Evolutionary conservation across 495 filamentous ascomycete genomes (phyloP).

Genomic region (Xylaria curta): DNA sequence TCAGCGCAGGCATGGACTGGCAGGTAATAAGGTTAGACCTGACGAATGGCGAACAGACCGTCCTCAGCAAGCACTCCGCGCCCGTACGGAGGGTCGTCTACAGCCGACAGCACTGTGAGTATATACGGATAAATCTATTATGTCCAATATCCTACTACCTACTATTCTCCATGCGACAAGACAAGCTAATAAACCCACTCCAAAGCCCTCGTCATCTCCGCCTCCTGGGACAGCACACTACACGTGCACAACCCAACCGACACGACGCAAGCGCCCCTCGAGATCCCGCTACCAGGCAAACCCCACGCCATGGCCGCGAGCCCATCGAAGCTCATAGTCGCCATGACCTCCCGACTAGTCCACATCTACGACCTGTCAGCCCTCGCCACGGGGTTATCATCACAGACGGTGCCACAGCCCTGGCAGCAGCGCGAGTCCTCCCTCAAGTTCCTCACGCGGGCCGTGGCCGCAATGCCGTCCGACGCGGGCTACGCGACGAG

Average conservation of each 20-base stretch:
- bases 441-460: conserved; percentile 93
- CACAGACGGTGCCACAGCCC: conserved; percentile 62
- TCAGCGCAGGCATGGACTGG: conserved; percentile 83
- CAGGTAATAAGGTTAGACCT: conserved; percentile 83
- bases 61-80: conserved; percentile 77
- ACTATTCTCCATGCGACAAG: neutral
- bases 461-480: conserved; percentile 95
- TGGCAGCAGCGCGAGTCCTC: conserved; percentile 91
- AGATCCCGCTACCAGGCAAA: conserved; percentile 76
- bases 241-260: conserved; percentile 73
- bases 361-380: conserved; percentile 90
- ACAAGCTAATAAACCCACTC: conserved; percentile 24
- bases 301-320: conserved; percentile 85
- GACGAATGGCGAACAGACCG: conserved; percentile 69
- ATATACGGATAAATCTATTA: neutral
- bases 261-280: conserved; percentile 54
- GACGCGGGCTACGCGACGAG: conserved; percentile 88
- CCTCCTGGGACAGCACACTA: conserved; percentile 90
- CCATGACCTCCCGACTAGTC: conserved; percentile 89
- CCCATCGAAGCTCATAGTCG: conserved; percentile 85
- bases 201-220: conserved; percentile 74
- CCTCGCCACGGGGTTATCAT: conserved; percentile 62
- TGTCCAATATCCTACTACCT: neutral
- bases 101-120: conserved; percentile 71
- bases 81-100: conserved; percentile 86